Percentiles rank a stretch among this genome's conserved stretches.
Conservation (phyloP, 352 stramenopile genomes). For the Phytopythium delawarense region DNA sequence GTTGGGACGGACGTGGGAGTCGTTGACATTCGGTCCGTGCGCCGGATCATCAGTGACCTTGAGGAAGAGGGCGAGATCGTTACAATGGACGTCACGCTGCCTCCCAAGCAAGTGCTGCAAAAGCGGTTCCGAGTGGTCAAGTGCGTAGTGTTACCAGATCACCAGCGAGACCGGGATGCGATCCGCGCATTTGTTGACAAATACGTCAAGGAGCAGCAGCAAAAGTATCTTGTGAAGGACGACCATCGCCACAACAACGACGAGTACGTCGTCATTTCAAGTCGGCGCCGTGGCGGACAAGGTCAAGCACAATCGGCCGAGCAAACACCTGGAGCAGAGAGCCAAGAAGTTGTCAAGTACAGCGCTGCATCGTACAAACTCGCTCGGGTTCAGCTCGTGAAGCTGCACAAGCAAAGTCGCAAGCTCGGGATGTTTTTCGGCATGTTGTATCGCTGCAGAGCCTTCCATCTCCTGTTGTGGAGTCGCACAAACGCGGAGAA, state of each 20-base stretch:
- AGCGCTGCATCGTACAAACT: slow-evolving; percentile 58
- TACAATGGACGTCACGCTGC: slow-evolving; percentile 64
- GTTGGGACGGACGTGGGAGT: slow-evolving; percentile 24
- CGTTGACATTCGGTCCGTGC: slow-evolving; percentile 68
- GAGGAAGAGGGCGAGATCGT: slow-evolving; percentile 38
- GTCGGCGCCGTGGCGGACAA: slow-evolving; percentile 19
- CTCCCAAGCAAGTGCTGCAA: slow-evolving; percentile 61
- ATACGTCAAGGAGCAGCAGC: slow-evolving; percentile 63
- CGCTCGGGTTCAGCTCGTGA: slow-evolving; percentile 47
- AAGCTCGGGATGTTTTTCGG: slow-evolving; percentile 71
- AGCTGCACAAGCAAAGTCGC: slow-evolving; percentile 67
- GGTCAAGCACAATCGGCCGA: slow-evolving; percentile 19
- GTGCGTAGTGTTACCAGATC: slow-evolving; percentile 56
- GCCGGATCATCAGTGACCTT: slow-evolving; percentile 61
- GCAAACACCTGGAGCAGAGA: neutral
- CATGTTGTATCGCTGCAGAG: slow-evolving; percentile 60
- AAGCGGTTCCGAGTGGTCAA: slow-evolving; percentile 60
- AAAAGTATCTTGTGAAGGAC: slow-evolving; percentile 54
- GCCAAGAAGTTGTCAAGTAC: slow-evolving; percentile 64
- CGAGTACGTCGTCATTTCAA: slow-evolving; percentile 60
- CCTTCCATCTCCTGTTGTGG: slow-evolving; percentile 67
- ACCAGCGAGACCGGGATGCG: slow-evolving; percentile 39
- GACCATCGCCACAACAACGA: slow-evolving; percentile 46
- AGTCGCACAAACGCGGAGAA: slow-evolving; percentile 22
- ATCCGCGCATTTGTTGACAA: slow-evolving; percentile 55